phyloP scores from a whole-genome alignment of 1,139 yeast genomes.

The Diutina sp. region DNA sequence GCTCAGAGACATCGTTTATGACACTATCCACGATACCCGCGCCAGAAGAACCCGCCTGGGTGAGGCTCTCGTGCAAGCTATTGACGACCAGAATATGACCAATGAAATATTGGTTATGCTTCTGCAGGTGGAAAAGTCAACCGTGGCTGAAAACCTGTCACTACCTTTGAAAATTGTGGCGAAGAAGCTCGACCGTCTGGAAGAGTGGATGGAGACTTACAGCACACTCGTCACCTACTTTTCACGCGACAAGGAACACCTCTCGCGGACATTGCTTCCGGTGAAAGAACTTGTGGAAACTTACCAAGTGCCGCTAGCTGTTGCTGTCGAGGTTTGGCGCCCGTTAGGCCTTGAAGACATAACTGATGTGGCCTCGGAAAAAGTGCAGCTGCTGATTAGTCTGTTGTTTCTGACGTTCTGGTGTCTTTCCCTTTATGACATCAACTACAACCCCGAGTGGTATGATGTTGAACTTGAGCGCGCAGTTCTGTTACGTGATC shows the following conservation, averaged over 20 bases:
- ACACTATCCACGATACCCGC: constrained; percentile 51
- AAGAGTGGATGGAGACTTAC: constrained; percentile 51
- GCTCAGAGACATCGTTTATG: constrained; percentile 43
- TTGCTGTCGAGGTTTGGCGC: constrained; percentile 81
- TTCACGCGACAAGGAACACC: constrained; percentile 14
- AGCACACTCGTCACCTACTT: constrained; percentile 47
- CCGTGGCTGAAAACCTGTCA: constrained; percentile 30
- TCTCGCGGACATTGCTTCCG: constrained; percentile 20
- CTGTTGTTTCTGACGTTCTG: constrained; percentile 48
- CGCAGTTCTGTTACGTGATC: neutral
- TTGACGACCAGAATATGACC: constrained; percentile 33
- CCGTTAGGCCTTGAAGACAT: constrained; percentile 10
- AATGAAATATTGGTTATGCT: constrained; percentile 58
- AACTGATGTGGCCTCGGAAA: neutral
- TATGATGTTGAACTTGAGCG: constrained; percentile 37
- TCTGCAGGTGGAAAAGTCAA: constrained; percentile 18
- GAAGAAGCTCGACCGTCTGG: constrained; percentile 59
- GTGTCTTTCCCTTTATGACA: constrained; percentile 66
- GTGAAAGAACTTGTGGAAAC: constrained; percentile 31
- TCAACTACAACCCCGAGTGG: constrained; percentile 37
- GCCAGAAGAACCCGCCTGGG: constrained; percentile 38
- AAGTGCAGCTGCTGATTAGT: neutral
- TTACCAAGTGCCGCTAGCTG: constrained; percentile 44
- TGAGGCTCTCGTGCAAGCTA: constrained; percentile 31
- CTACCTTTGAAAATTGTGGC: constrained; percentile 51